Conservation (phyloP, 345 rosid genomes). For the Laguncularia racemosa region DNA sequence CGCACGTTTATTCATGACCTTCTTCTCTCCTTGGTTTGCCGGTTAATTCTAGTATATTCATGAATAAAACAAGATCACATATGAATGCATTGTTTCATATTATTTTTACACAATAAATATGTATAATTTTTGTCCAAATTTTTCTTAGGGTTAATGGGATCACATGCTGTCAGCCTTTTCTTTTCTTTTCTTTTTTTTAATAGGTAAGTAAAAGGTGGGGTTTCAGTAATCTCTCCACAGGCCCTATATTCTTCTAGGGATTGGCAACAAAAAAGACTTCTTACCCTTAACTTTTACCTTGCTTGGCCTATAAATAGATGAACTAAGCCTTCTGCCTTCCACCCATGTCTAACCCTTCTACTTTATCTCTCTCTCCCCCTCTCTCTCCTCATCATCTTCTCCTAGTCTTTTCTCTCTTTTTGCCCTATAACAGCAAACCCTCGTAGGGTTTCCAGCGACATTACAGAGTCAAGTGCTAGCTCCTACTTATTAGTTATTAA, state of each 20-base stretch:
- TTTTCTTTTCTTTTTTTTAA: no score
- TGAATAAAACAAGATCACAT: not conserved
- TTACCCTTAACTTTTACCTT: not conserved
- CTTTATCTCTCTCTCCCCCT: not conserved
- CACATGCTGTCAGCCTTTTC: constrained; percentile 23
- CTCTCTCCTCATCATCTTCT: not conserved
- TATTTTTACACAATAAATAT: no score
- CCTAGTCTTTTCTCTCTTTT: not conserved
- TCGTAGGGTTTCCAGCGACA: not conserved
- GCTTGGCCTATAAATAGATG: not conserved
- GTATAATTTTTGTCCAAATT: not conserved
- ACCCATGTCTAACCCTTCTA: constrained; percentile 1
- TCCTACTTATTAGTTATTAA: constrained; percentile 1
- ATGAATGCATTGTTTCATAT: not conserved
- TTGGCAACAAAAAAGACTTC: constrained; percentile 8
- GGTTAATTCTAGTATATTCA: not conserved
- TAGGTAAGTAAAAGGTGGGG: constrained; percentile 14
- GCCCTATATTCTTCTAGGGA: constrained; percentile 95
- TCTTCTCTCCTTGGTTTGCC: not conserved
- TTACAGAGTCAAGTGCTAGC: constrained; percentile 2
- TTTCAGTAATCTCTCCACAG: constrained; percentile 27
- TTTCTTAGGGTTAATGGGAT: constrained; percentile 13
- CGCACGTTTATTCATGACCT: constrained; percentile 23
- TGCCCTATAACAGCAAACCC: not conserved
- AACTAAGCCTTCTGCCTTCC: not conserved